These are phyloP conservation scores for Coniferiporia sulphurascens DNA, from an alignment of 1,284 basidiomycete species.

Conservation along the genomic window DNA sequence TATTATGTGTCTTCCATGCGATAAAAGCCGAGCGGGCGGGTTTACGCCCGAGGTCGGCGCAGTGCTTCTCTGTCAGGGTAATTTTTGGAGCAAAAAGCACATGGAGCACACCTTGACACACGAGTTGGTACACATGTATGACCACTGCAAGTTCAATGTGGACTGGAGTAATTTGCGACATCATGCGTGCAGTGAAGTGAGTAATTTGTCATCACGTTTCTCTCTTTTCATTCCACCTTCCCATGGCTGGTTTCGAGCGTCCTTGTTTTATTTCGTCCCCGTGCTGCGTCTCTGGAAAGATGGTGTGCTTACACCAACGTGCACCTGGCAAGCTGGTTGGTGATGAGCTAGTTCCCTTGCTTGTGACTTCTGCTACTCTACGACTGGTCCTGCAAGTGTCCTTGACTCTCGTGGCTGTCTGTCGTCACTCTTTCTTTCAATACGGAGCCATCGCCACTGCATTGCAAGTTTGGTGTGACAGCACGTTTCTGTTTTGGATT, in stretches of 20 bases:
- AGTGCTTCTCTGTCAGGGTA: constrained; percentile 79
- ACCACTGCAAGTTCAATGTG: constrained; percentile 91
- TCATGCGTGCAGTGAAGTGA: constrained; percentile 93
- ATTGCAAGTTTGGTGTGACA: too few species aligned
- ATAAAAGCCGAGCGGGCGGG: constrained; percentile 71
- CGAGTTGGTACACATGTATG: constrained; percentile 94
- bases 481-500: too few species aligned
- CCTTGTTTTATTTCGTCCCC: too few species aligned
- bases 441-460: too few species aligned
- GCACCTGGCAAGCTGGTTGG: too few species aligned
- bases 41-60: constrained; percentile 74
- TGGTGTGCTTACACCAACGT: too few species aligned
- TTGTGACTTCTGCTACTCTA: too few species aligned
- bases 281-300: too few species aligned
- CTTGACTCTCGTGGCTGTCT: too few species aligned
- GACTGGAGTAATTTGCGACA: constrained; percentile 89
- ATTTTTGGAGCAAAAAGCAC: constrained; percentile 77
- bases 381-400: too few species aligned
- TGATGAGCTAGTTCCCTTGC: too few species aligned
- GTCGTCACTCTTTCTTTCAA: too few species aligned
- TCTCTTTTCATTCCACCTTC: background rate
- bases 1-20: constrained; percentile 81
- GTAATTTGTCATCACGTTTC: constrained; percentile 23
- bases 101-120: constrained; percentile 93
- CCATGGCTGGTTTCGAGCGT: background rate